A percentile compares a stretch with the other conserved stretches of the same genome.
Evolutionary conservation across 1,139 yeast species (phyloP).

Genomic region (Petasospora fabianii): DNA sequence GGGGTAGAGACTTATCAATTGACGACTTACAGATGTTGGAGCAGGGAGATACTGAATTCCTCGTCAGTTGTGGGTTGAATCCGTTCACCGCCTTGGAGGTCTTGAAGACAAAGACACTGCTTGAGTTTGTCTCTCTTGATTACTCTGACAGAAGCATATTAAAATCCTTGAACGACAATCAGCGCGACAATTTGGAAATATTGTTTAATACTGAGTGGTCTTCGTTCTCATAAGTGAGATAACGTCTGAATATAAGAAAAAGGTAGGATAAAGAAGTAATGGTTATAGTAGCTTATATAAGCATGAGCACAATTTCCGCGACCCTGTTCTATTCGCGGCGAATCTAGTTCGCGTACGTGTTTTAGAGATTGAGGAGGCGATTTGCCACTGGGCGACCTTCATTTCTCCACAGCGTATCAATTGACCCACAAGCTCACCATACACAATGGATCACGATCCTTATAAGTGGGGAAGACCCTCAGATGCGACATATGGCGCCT

Average conservation of each 20-base stretch:
- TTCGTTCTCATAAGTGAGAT: no score
- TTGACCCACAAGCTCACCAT: no score
- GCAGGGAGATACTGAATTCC: slow-evolving; percentile 6
- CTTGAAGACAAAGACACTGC: slow-evolving; percentile 3
- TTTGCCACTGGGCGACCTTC: no score
- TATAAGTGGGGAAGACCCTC: slow-evolving; percentile 94
- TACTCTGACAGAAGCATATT: neutral
- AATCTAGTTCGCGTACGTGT: no score
- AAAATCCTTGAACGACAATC: neutral
- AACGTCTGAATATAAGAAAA: no score
- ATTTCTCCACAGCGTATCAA: no score
- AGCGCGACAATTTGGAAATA: neutral
- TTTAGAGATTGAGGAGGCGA: no score
- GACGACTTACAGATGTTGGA: slow-evolving; percentile 4
- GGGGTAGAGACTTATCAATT: neutral
- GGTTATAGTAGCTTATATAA: no score
- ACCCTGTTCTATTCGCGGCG: no score
- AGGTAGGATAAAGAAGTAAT: no score
- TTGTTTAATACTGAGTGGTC: neutral
- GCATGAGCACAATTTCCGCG: no score
- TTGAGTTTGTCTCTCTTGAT: slow-evolving; percentile 7
- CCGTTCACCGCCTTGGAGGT: slow-evolving; percentile 11
- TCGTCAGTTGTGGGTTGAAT: slow-evolving; percentile 18
- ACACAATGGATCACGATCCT: slow-evolving; percentile 89
- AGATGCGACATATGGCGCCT: slow-evolving; percentile 73